A percentile compares a stretch with the other conserved stretches of the same genome.
phyloP scores from a whole-genome alignment of 2,329 filamentous ascomycete genomes.

The Exophiala spinifera region DNA sequence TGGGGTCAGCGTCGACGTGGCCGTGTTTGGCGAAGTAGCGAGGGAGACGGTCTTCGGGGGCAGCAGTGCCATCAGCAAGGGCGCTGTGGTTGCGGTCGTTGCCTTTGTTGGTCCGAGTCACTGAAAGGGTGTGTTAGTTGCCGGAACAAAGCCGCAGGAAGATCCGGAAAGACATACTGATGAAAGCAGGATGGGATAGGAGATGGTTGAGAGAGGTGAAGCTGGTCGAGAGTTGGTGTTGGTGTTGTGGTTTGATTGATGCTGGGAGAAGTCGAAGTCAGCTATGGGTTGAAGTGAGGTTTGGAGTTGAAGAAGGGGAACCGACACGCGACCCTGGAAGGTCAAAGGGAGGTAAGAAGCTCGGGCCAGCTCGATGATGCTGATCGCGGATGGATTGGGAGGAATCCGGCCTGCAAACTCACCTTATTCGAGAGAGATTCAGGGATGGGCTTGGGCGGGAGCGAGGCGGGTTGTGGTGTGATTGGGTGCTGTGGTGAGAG shows the following conservation, averaged over 20 bases:
- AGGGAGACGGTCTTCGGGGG: conserved; percentile 70
- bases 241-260: too few species aligned
- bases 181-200: conserved; percentile 5
- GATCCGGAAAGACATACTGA: conserved; percentile 22
- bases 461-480: conserved; percentile 4
- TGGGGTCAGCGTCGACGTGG: conserved; percentile 75
- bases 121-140: conserved; percentile 46
- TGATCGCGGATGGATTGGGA: conserved; percentile 3
- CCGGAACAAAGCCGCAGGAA: not conserved
- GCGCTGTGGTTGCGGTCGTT: conserved; percentile 88
- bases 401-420: conserved; percentile 8
- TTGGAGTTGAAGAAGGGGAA: conserved; percentile 13
- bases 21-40: conserved; percentile 92
- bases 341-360: conserved; percentile 18
- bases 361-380: conserved; percentile 21
- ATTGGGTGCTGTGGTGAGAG: conserved; percentile 2
- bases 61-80: conserved; percentile 69
- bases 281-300: conserved; percentile 17
- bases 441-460: too few species aligned
- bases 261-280: conserved; percentile 15
- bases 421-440: conserved; percentile 6
- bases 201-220: conserved; percentile 4
- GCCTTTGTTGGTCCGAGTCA: conserved; percentile 97
- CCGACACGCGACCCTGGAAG: conserved; percentile 24
- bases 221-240: not conserved